Evolutionary conservation across 1,284 basidiomycete species (phyloP), one percentile per base, ranked within the genome.

Genomic region (Rhodotorula sp.): DNA sequence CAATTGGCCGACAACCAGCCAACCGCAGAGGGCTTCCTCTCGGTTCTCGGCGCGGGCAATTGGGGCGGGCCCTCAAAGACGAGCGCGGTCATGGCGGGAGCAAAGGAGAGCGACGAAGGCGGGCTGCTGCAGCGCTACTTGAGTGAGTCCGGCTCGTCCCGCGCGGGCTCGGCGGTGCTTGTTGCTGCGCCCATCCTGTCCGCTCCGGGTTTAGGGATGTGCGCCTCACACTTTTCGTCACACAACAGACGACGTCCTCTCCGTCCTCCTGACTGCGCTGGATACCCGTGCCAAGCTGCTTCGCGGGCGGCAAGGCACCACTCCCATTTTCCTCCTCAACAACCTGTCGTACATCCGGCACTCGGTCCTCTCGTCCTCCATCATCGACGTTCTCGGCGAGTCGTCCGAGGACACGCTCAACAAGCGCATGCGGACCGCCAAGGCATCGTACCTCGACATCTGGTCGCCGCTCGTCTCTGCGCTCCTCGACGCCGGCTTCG

Each of bases 251-350:
- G 77, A 79, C 65, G 67, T 78, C 17, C 67, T 79, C 34, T 57
- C 67, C 34, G 71, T 76, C 16, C 66, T 79, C 1, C 61, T 78
- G 23, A 61, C n/a, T 4, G 67, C 78, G 7, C 70, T 79, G 27
- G 78, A 79, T 50, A 42, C 70, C 17, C 73, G 76, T 0, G 62
- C 77, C 4, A 66, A 71, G 7, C 57, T 54, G 8, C 66, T 79
- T 0, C 71, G 73, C 48, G 65, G 70, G 10, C 62, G 66, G 12
- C 50, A 60, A 12, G 77, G 78, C 13, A 60, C 77, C 10, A 64
- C 76, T 9, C 66, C 79, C 56, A 79, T 80, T 48, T 80, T 78
- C 68, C 68, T 78, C 34, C 72, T 80, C 57, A 80, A 80, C 71
- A 80, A 80, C 65, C 61, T 80, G 5, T 75, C 77, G 13, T 80